Conservation (phyloP, 768 basidiomycete genomes). For the Collybia nuda region DNA sequence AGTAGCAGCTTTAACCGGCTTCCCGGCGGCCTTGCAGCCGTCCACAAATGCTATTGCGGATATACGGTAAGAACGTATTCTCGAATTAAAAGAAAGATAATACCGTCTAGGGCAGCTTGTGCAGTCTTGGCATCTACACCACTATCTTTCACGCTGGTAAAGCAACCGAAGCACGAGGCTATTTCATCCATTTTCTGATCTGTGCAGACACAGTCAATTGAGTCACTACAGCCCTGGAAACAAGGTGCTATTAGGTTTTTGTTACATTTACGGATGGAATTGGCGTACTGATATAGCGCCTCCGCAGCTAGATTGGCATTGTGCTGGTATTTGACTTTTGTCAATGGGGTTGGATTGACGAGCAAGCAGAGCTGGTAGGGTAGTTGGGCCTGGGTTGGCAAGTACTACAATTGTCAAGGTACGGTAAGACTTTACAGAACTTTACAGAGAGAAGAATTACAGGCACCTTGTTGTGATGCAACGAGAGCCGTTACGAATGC, state of each 20-base stretch:
- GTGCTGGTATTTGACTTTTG: neutral
- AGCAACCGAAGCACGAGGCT: constrained; percentile 9
- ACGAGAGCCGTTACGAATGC: neutral
- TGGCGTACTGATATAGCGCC: neutral
- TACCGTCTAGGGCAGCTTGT: constrained; percentile 9
- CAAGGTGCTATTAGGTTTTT: neutral
- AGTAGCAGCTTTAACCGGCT: constrained; percentile 6
- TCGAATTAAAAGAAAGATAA: neutral
- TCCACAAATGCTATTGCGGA: neutral
- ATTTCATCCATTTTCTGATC: neutral
- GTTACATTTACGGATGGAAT: neutral
- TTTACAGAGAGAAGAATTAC: neutral
- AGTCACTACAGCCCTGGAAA: constrained; percentile 2
- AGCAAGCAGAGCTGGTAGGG: neutral
- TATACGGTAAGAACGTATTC: neutral
- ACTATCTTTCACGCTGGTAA: constrained; percentile 1
- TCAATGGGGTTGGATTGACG: constrained; percentile 1
- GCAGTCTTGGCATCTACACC: constrained; percentile 4
- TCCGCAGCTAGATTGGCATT: constrained; percentile 1
- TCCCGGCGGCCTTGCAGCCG: constrained; percentile 4
- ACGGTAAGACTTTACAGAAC: neutral
- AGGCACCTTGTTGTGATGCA: constrained; percentile 1
- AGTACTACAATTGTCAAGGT: neutral
- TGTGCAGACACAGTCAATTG: constrained; percentile 8
- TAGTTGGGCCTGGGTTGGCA: neutral